Base-by-base conservation (phyloP, 768 basidiomycete species). In the Tulasnella calospora region DNA sequence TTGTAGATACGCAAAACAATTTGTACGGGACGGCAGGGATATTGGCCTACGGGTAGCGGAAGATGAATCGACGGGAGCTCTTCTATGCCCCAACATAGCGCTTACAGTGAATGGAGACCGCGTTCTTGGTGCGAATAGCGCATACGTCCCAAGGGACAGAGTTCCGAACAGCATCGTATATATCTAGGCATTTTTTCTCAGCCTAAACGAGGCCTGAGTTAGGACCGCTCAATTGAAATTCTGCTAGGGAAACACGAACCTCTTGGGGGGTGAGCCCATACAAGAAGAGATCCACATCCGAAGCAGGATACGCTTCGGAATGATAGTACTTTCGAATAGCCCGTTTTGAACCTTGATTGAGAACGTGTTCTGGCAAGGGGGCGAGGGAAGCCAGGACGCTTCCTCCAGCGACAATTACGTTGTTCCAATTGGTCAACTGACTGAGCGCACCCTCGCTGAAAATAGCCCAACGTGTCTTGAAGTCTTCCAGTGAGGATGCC, bases 21-120 rank as follows among this genome's bases (percentile, higher is more conserved):
- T 81, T 91, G 90, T 40, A 92, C 86, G 23, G 87, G 87, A 38
- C 90, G 89, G 80, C 90, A 91, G 0, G 90, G 90, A 82, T 90
- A 91, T 85, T 90, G 90, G 73, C 87, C 89, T 90, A 17, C 69
- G 36, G 36, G 71, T 40, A 33, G n/a, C n/a, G n/a, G n/a, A n/a
- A n/a, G n/a, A n/a, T n/a, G n/a, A 17, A 74, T 71, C 9, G 10
- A 46, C 55, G n/a, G 30, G n/a, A 12, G 17, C 27, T n/a, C 9
- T 21, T 27, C 23, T 13, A 23, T 8, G 19, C 5, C 8, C 15
- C 3, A 41, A 23, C 75, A 55, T 55, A 38, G 13, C 41, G 7
- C 88, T 74, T 79, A 87, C 89, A 90, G 82, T 91, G 88, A 80
- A 91, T 90, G 17, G 90, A 90, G 55, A 90, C 85, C 0, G 90